Evolutionary conservation across 345 rosid genomes (phyloP).

Genomic region (Kernera saxatilis): DNA sequence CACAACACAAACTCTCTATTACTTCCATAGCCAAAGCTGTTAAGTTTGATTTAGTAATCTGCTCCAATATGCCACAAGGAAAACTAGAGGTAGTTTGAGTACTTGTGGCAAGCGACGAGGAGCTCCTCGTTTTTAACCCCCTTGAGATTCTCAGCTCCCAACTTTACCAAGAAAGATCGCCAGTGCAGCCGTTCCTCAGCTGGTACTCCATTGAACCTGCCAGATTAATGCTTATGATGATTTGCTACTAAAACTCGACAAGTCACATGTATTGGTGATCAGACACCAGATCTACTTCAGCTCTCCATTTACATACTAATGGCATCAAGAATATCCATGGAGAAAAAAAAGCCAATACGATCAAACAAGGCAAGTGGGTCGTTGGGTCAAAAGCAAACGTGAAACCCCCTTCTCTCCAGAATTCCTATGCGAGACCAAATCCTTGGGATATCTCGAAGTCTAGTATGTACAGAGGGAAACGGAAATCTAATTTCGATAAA

Average conservation of each 20-base stretch:
- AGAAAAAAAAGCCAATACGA: not conserved
- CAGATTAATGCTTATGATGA: not conserved
- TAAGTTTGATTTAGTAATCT: not conserved
- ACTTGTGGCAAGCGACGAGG: conserved; percentile 96
- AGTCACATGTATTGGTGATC: not conserved
- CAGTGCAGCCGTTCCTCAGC: conserved; percentile 93
- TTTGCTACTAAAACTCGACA: not conserved
- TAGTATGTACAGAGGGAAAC: not conserved
- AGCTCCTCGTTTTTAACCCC: conserved; percentile 93
- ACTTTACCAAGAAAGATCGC: conserved; percentile 87
- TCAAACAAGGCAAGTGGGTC: not conserved
- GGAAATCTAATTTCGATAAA: not conserved
- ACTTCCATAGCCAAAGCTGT: not conserved
- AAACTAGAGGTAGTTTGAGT: not conserved
- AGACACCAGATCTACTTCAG: not conserved
- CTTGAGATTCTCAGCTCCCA: conserved; percentile 88
- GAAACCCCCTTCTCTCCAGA: not conserved
- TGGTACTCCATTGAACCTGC: conserved; percentile 92
- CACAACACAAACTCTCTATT: not conserved
- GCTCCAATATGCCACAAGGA: not conserved
- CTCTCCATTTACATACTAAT: not conserved
- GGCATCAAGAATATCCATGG: not conserved
- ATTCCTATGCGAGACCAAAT: not conserved
- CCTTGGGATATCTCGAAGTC: not conserved
- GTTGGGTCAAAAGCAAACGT: not conserved